These are phyloP conservation scores for Symbiodinium pilosum DNA, from an alignment of 73 alveolate genomes.

Conservation along the genomic window DNA sequence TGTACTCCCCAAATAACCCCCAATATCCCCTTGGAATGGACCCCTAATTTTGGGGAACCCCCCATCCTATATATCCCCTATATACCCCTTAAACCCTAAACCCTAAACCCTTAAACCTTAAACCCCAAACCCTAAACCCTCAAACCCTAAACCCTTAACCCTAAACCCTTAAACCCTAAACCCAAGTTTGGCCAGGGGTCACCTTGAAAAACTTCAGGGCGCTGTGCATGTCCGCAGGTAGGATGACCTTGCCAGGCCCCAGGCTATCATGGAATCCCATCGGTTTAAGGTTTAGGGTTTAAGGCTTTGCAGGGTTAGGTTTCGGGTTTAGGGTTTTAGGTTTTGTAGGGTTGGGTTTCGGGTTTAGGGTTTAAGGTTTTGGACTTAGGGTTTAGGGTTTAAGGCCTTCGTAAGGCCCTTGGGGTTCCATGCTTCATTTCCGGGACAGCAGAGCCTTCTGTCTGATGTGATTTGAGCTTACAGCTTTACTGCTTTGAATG, in stretches of 20 bases:
- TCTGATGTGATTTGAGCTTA: not conserved
- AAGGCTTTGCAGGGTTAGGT: not conserved
- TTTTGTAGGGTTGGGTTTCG: not conserved
- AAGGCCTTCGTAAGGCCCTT: no score
- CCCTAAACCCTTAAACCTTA: no score
- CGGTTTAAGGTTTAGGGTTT: not conserved
- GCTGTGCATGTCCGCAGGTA: slow-evolving; percentile 21
- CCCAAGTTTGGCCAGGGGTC: not conserved
- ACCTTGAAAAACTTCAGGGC: slow-evolving; percentile 59
- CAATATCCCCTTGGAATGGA: no score
- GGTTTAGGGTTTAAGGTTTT: not conserved
- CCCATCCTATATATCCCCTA: no score
- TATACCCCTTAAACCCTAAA: no score
- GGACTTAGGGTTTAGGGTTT: not conserved
- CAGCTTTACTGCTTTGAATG: no score
- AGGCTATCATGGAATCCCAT: not conserved
- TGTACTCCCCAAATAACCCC: no score
- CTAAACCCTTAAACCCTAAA: not conserved
- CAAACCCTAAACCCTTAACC: no score
- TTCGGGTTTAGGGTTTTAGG: no score
- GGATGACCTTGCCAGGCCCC: not conserved
- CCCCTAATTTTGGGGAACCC: no score
- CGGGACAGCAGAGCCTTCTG: not conserved
- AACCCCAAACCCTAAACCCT: no score
- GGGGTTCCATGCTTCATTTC: not conserved